Conservation (phyloP, 148 eudicot species). For the Rhododendron mucronatum region DNA sequence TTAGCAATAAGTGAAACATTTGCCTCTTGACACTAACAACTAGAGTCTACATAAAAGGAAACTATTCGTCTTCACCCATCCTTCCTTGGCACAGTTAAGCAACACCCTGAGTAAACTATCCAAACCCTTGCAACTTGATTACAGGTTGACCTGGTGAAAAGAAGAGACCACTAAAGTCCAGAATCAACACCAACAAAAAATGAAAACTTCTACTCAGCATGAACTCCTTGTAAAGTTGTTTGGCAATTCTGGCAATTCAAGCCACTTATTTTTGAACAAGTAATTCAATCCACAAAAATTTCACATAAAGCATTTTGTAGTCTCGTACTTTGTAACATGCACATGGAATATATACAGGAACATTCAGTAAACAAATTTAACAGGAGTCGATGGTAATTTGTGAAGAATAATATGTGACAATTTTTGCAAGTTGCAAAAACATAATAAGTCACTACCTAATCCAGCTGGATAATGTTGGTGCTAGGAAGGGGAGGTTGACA, state of each 20-base stretch:
- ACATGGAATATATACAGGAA: not conserved
- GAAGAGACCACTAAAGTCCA: not conserved
- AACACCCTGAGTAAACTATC: not conserved
- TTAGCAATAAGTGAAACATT: not conserved
- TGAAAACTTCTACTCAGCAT: not conserved
- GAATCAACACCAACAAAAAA: not conserved
- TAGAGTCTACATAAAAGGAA: not conserved
- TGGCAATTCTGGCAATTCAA: not conserved
- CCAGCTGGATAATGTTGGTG: too few relatives aligned
- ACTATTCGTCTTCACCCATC: not conserved
- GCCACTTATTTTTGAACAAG: too few relatives aligned
- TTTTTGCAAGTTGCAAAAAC: not conserved
- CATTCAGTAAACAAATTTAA: not conserved
- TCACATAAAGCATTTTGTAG: not conserved
- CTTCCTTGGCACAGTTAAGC: not conserved
- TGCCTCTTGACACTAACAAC: too few relatives aligned
- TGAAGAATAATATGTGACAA: not conserved
- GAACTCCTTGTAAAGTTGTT: not conserved
- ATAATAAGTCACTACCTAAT: too few relatives aligned
- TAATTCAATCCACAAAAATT: not conserved
- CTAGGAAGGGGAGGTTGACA: too few relatives aligned
- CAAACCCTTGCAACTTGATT: not conserved
- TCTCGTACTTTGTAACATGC: not conserved
- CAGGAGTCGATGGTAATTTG: not conserved
- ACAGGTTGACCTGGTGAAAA: not conserved